Base-by-base conservation (phyloP, 2,329 filamentous ascomycete genomes). In the Emmonsiellopsis sp. region DNA sequence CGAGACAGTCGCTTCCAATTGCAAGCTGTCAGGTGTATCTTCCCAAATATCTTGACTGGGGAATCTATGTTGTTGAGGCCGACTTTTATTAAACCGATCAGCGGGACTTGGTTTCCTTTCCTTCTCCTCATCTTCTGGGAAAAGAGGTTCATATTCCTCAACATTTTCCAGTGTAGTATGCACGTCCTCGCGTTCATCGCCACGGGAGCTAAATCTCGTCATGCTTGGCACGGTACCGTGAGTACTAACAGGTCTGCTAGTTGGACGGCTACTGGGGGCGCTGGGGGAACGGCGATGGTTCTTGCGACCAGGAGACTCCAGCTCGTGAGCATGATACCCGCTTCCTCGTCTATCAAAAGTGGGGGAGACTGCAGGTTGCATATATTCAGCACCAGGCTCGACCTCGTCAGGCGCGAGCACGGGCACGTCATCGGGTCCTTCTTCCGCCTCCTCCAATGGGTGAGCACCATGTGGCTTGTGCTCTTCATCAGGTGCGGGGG, bases 11-110 rank as follows among this genome's bases (percentile, higher is more conserved):
- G 91, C 84, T 35, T 79, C 74, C 48, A 82, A 83, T 63, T 93
- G 84, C 51, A 89, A 77, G 70, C 90, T 95, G 65, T 84, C 86
- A 3, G 94, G 93, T 0, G 89, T 86, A 68, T 98, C 94, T 73
- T 98, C 93, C 93, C 93, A 98, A 41, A 97, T 82, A 67, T 98
- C 93, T 67, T 91, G 87, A 69, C 91, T 96, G 1, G 93, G 93
- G 70, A 98, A 98, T 57, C 86, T 85, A 58, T 82, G 81, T 53
- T 74, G 57, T 40, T 78, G 74, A 5, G 76, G 73, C 7, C 2
- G 46, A 38, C 76, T 73, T 53, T 69, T 71, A 67, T 81, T 83
- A 60, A 83, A 74, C 58, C 78, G 78, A 55, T 82, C 77, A 34
- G 73, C 73, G 34, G 76, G 71, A n/a, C 76, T 76, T 49, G 77